Percentiles rank a stretch among this genome's conserved stretches.
phyloP scores from a whole-genome alignment of 331 rosid genomes.

The Phaseolus coccineus region DNA sequence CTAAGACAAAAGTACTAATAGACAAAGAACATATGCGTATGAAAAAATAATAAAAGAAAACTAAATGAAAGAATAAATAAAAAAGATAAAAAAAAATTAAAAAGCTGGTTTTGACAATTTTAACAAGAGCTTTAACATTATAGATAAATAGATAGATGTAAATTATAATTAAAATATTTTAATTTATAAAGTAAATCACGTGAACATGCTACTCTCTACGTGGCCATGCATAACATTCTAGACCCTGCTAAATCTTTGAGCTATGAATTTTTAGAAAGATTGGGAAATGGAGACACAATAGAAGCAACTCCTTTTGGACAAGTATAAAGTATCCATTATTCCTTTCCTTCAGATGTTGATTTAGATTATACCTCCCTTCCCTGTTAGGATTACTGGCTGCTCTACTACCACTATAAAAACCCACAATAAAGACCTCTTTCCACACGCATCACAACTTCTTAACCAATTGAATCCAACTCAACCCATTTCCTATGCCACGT shows the following conservation, averaged over 20 bases:
- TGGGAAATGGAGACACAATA: not conserved
- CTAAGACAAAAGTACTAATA: not conserved
- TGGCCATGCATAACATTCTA: not conserved
- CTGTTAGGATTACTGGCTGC: not conserved
- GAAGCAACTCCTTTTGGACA: not conserved
- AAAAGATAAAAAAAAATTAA: not conserved
- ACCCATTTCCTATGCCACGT: not conserved
- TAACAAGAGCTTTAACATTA: not conserved
- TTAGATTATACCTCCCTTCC: conserved; percentile 43
- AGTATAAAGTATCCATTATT: conserved; percentile 26
- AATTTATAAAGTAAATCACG: not conserved
- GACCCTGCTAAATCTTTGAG: conserved; percentile 28
- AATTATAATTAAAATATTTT: not conserved
- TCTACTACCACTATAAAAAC: conserved; percentile 9
- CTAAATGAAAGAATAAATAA: not conserved
- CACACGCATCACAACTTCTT: not conserved
- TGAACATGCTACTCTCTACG: not conserved
- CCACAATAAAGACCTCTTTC: not conserved
- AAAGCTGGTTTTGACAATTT: not conserved
- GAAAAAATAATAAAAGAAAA: not conserved
- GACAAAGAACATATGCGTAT: not conserved
- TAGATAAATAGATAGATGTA: not conserved
- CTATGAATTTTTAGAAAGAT: conserved; percentile 18
- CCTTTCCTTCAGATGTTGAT: conserved; percentile 40
- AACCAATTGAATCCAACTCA: conserved; percentile 9